These are phyloP conservation scores for Mycena chlorophos DNA, from an alignment of 768 basidiomycete species.

Conservation along the genomic window DNA sequence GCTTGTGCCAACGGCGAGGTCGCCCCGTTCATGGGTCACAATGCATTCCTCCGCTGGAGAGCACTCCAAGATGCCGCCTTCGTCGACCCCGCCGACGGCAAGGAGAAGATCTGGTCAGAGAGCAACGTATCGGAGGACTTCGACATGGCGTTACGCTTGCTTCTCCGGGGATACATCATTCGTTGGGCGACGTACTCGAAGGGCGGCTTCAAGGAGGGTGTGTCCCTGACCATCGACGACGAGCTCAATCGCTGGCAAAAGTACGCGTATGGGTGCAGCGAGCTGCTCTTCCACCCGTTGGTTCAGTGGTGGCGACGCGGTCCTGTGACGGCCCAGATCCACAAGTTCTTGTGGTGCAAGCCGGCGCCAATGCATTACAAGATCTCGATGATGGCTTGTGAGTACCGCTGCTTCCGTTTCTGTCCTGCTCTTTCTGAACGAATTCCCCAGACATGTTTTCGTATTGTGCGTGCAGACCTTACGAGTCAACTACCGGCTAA, in stretches of 20 bases:
- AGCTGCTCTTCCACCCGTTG: slow-evolving; percentile 82
- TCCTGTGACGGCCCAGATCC: slow-evolving; percentile 76
- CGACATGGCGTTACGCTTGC: slow-evolving; percentile 72
- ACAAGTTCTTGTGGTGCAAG: slow-evolving; percentile 69
- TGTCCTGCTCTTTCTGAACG: neutral
- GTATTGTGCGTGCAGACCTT: slow-evolving; percentile 38
- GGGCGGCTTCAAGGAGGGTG: slow-evolving; percentile 90
- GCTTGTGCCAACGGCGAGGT: slow-evolving; percentile 80
- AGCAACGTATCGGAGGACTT: slow-evolving; percentile 81
- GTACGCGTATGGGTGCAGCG: slow-evolving; percentile 54
- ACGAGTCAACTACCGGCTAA: neutral
- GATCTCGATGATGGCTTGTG: slow-evolving; percentile 72
- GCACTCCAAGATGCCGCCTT: slow-evolving; percentile 85
- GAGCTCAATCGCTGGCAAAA: slow-evolving; percentile 93
- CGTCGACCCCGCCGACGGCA: slow-evolving; percentile 61
- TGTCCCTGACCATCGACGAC: slow-evolving; percentile 83
- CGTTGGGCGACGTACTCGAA: slow-evolving; percentile 84
- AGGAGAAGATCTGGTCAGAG: slow-evolving; percentile 77
- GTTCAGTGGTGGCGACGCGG: slow-evolving; percentile 74
- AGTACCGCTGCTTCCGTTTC: slow-evolving; percentile 24
- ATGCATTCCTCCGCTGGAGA: slow-evolving; percentile 85
- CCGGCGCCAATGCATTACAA: slow-evolving; percentile 78
- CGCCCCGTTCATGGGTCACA: slow-evolving; percentile 82
- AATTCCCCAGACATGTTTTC: slow-evolving; percentile 50
- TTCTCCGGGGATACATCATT: slow-evolving; percentile 64